A percentile compares a stretch with the other conserved stretches of the same genome.
These are phyloP conservation scores for Linaria vulgaris DNA, from an alignment of 257 asterid genomes.

Conservation along the genomic window DNA sequence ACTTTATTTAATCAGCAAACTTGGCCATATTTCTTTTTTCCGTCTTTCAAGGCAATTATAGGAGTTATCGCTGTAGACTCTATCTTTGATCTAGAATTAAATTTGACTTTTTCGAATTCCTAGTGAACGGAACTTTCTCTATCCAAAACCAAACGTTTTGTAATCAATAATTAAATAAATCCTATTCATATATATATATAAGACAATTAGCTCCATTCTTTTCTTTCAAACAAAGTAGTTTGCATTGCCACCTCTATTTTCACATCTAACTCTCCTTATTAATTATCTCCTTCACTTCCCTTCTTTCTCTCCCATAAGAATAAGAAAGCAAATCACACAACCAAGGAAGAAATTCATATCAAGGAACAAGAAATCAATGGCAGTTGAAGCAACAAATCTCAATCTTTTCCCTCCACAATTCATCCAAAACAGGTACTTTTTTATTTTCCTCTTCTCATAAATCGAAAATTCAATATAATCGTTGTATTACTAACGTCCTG, in stretches of 20 bases:
- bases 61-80: conserved; percentile 33
- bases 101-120: conserved; percentile 6
- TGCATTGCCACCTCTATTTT: no score
- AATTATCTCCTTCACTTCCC: no score
- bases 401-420: conserved; percentile 42
- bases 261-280: no score
- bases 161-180: no score
- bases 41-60: conserved; percentile 26
- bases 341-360: not conserved
- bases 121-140: no score
- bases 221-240: no score
- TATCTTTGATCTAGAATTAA: conserved; percentile 19
- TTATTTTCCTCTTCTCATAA: no score
- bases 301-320: not conserved
- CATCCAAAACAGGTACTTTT: conserved; percentile 35
- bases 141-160: no score
- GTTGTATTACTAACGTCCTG: no score
- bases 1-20: conserved; percentile 1
- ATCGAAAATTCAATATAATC: no score
- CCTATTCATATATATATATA: no score
- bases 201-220: no score
- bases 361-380: conserved; percentile 29
- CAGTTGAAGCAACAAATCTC: conserved; percentile 48
- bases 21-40: conserved; percentile 11
- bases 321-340: conserved; percentile 20